Percentiles rank a stretch among this genome's conserved stretches.
Evolutionary conservation across 2,329 filamentous ascomycete species (phyloP).

Genomic region (Pestalotiopsis sp.): DNA sequence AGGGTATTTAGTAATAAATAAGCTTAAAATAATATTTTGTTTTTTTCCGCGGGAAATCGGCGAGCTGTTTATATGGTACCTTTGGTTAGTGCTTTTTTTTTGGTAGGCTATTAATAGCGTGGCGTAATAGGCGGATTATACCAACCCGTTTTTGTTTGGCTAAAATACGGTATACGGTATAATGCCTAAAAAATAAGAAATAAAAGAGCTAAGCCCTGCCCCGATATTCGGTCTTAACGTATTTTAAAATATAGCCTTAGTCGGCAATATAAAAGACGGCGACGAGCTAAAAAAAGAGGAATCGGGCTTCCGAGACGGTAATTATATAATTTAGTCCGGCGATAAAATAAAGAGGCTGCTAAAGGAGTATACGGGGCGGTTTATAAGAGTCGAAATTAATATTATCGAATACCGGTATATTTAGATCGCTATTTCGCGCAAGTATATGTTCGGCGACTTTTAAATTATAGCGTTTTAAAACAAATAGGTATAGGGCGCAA

Average conservation of each 20-base stretch:
- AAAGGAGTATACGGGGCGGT: too few relatives aligned
- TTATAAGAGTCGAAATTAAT: not conserved
- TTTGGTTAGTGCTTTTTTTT: not conserved
- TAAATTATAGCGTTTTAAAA: too few relatives aligned
- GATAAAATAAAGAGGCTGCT: not conserved
- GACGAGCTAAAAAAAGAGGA: too few relatives aligned
- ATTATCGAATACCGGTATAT: not conserved
- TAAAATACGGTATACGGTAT: not conserved
- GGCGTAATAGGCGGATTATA: not conserved
- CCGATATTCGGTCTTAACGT: too few relatives aligned
- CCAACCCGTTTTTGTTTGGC: not conserved
- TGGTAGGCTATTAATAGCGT: not conserved
- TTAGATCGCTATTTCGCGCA: not conserved
- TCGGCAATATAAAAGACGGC: too few relatives aligned
- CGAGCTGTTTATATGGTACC: not conserved
- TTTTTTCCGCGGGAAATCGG: not conserved
- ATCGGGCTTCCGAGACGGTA: too few relatives aligned
- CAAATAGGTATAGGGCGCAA: too few relatives aligned
- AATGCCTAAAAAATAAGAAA: not conserved
- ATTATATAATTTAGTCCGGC: too few relatives aligned
- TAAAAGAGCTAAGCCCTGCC: not conserved
- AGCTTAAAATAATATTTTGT: not conserved
- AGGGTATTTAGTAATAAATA: not conserved
- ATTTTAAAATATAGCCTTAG: too few relatives aligned
- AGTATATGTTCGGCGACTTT: too few relatives aligned